phyloP scores from a whole-genome alignment of 1,284 basidiomycete genomes.

The Polyporus tsugae region DNA sequence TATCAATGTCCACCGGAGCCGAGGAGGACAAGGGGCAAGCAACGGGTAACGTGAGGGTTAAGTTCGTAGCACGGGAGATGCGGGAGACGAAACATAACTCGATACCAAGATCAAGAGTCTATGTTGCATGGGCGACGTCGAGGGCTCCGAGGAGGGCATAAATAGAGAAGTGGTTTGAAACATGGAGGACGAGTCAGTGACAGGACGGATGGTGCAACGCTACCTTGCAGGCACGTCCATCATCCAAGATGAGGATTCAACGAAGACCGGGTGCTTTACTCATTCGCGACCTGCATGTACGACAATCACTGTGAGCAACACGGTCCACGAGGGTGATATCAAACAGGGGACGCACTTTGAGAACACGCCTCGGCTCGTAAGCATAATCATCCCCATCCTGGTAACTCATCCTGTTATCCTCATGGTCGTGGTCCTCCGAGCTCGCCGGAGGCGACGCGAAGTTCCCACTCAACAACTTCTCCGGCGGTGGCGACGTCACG shows the following conservation, averaged over 20 bases:
- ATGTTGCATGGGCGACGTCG: not conserved
- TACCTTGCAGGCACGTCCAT: constrained; percentile 5
- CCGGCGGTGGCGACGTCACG: constrained; percentile 27
- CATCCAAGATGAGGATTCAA: constrained; percentile 15
- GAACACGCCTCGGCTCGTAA: constrained; percentile 46
- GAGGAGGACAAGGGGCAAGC: not conserved
- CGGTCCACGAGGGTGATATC: not conserved
- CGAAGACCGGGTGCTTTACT: constrained; percentile 17
- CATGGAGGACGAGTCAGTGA: constrained; percentile 25
- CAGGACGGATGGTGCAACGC: constrained; percentile 26
- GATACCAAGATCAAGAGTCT: not conserved
- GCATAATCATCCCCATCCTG: constrained; percentile 50
- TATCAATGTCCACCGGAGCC: not conserved
- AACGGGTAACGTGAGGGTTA: not conserved
- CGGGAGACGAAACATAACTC: not conserved
- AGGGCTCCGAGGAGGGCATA: constrained; percentile 8
- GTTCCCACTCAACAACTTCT: constrained; percentile 32
- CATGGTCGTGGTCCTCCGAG: constrained; percentile 40
- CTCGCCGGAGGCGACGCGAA: constrained; percentile 40
- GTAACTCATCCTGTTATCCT: constrained; percentile 41
- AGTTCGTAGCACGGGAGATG: not conserved
- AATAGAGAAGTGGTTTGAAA: constrained; percentile 7
- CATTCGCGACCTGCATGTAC: constrained; percentile 30
- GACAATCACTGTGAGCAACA: not conserved
- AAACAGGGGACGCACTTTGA: constrained; percentile 49